Evolutionary conservation across 2,329 filamentous ascomycete species (phyloP), one percentile per base, ranked within the genome.

Genomic region (Fusarium odoratissimum): DNA sequence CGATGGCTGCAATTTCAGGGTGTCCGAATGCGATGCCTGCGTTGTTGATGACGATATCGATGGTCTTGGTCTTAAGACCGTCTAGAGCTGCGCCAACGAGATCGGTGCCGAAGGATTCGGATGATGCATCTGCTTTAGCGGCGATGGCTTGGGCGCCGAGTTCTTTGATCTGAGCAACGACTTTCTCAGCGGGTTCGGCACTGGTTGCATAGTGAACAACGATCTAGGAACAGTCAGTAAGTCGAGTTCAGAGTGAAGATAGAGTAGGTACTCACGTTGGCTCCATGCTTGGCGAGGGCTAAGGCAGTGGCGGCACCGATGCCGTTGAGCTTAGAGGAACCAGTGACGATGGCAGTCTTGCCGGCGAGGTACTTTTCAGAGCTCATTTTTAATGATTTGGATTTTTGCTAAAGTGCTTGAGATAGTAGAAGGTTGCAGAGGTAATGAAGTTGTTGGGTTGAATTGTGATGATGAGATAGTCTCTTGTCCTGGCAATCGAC

Each of bases 261-360:
- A 9, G 16, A 6, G 38, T 25, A 25, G 19, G 5, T 10, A 35
- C 38, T 35, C 3, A 51, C 64, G 4, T 66, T 66, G 13, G 64
- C 64, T 13, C 64, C 64, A 19, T 66, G 38, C 21, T 45, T 66
- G 19, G 64, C 64, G 0, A 67, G 44, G 0, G 44, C n/a, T 7
- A 67, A 40, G 0, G 64, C 64, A 31, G 61, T 67, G 13, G 62
- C 44, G 2, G 64, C 64, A 3, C 64, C 64, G 0, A 67, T 67
- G 0, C 64, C 64, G 19, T 67, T 67, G 4, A 44, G 38, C 37
- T 68, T 67, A 0, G 64, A 76, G 7, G 73, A 67, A 19, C 75
- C 75, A 5, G 75, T 76, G 14, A 76, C 75, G 5, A 76, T 73
- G 59, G 76, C 77, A 28, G 64, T 67, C 64, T 78, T 78, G 60